phyloP scores from a whole-genome alignment of 352 stramenopile species.

The Globisporangium mamillatum region DNA sequence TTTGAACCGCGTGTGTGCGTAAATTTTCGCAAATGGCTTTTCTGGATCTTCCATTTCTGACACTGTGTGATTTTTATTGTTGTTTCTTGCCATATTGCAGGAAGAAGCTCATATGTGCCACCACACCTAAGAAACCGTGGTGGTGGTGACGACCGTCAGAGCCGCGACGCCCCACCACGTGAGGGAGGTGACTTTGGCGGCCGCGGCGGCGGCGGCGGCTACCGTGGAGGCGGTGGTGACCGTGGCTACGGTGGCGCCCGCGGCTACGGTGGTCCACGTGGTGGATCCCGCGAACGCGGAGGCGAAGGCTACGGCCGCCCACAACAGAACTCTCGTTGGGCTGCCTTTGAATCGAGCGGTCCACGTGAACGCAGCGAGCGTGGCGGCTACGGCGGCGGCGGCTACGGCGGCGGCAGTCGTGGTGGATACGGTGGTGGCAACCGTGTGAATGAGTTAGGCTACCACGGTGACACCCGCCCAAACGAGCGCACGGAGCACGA shows the following conservation, averaged over 20 bases:
- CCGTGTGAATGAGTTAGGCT: slow-evolving; percentile 94
- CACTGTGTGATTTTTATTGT: background rate
- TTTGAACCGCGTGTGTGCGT: background rate
- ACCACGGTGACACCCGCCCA: slow-evolving; percentile 92
- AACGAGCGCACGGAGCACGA: slow-evolving; percentile 93
- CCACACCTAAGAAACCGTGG: slow-evolving; percentile 61
- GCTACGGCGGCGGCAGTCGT: slow-evolving; percentile 28
- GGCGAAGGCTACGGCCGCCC: slow-evolving; percentile 15
- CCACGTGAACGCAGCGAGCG: slow-evolving; percentile 23
- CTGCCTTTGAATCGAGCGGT: slow-evolving; percentile 40
- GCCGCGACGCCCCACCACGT: slow-evolving; percentile 23
- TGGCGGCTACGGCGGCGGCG: slow-evolving; percentile 27
- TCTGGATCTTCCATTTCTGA: background rate
- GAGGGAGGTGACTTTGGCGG: slow-evolving; percentile 21
- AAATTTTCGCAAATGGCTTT: background rate
- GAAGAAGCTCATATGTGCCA: slow-evolving; percentile 74
- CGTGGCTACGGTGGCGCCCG: slow-evolving; percentile 23
- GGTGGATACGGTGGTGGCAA: slow-evolving; percentile 45
- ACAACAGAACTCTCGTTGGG: slow-evolving; percentile 53
- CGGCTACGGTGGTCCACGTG: slow-evolving; percentile 23
- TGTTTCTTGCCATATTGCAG: slow-evolving; percentile 20
- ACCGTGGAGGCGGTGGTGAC: slow-evolving; percentile 23
- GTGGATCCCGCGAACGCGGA: slow-evolving; percentile 33
- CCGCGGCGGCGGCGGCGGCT: slow-evolving; percentile 24
- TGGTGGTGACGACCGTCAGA: slow-evolving; percentile 22